Base-by-base conservation (phyloP, 129 eudicot genomes). In the Gnaphalium uliginosum region DNA sequence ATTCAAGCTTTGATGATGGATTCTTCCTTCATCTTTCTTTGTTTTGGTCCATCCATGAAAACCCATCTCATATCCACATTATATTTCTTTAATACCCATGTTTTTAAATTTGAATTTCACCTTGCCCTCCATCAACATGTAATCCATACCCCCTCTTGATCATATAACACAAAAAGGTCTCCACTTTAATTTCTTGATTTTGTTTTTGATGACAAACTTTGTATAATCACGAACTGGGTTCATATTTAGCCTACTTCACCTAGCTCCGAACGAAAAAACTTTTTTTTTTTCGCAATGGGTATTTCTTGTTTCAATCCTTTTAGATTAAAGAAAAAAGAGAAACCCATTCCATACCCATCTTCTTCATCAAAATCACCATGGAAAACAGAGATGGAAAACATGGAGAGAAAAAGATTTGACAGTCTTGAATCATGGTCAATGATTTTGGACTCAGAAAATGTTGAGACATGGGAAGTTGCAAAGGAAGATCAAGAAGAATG, bases 401-500 rank as follows among this genome's bases (percentile, higher is more conserved):
- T 91, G 93, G 97, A 94, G 68, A 86, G 87, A 81, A 94, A 84
- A 81, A 85, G 97, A 75, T 89, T 94, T 58, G 97, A 94, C 65
- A 94, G 99, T 69, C 84, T 91, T 65, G 99, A 91, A 56, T 94
- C 99, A 75, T 95, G 97, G 99, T 95, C 99, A 26, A 91, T 95
- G 99, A 95, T 91, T 19, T 72, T 95, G 81, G 99, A 95, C 39
- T 91, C 97, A 19, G 99, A 91, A 58, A 95, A 91, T 69, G 86
- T 95, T 0, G 99, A 95, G 84, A 86, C 86, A 17, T 95, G 99
- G 99, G 97, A 95, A 66, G 82, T 88, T 14, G 78, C 90, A 0
- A 89, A 90, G 70, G 93, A 91, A 74, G 96, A 89, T 82, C 81
- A 83, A 69, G 97, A 94, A 74, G 99, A 94, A 79, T 94, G 99